phyloP scores from a whole-genome alignment of 768 basidiomycete species.

The Gymnopilus junonius region DNA sequence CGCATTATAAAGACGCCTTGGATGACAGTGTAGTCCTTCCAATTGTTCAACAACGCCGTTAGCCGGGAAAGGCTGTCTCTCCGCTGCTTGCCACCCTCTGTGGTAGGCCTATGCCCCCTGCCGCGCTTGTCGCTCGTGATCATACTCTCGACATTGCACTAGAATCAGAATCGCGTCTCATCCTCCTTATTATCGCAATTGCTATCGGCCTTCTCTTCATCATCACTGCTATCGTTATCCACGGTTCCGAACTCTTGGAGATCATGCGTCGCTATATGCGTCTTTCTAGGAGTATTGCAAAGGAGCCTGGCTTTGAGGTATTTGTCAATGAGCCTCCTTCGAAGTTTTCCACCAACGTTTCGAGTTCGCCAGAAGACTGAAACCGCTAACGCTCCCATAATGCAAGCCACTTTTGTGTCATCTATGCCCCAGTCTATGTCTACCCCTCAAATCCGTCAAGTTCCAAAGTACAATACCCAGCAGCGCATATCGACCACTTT shows the following conservation, averaged over 20 bases:
- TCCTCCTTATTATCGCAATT: slow-evolving; percentile 20
- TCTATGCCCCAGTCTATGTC: neutral
- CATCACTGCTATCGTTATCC: slow-evolving; percentile 14
- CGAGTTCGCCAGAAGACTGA: neutral
- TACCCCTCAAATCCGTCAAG: neutral
- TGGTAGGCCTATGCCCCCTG: slow-evolving; percentile 18
- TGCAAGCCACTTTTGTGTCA: neutral
- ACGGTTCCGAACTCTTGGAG: slow-evolving; percentile 12
- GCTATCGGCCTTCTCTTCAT: slow-evolving; percentile 21
- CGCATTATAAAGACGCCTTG: neutral
- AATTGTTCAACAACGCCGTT: neutral
- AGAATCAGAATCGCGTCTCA: slow-evolving; percentile 25
- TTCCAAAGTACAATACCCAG: neutral
- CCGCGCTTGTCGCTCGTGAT: slow-evolving; percentile 19
- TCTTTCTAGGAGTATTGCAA: neutral
- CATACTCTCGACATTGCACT: slow-evolving; percentile 24
- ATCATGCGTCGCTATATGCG: neutral
- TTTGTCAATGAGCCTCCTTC: neutral
- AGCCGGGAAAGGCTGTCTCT: neutral
- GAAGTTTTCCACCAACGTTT: neutral
- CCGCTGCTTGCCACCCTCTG: neutral
- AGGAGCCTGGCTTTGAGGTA: slow-evolving; percentile 6
- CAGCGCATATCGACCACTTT: neutral
- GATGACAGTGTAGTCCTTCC: too few relatives aligned
- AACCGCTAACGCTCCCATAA: neutral